Conservation (phyloP, 2,329 filamentous ascomycete species). For the Leptoxyphium fumago region DNA sequence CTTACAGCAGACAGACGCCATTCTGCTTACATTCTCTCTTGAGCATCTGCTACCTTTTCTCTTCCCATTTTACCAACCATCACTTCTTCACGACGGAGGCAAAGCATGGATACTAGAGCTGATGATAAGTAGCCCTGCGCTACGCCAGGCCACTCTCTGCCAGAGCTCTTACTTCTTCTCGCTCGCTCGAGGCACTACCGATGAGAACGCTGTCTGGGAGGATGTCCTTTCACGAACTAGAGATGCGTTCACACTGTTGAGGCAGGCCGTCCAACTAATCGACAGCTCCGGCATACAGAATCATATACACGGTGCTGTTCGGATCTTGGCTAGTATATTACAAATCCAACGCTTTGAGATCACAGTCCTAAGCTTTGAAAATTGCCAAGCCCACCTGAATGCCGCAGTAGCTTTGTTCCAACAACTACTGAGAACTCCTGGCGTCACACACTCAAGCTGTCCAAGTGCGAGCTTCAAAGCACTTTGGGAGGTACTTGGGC, state of each 20-base stretch:
- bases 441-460: too few species aligned
- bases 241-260: not conserved
- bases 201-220: not conserved
- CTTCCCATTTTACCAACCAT: constrained; percentile 48
- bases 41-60: constrained; percentile 49
- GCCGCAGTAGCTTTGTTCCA: constrained; percentile 37
- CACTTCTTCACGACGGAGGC: constrained; percentile 37
- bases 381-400: constrained; percentile 37
- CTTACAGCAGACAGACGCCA: not conserved
- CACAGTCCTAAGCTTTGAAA: constrained; percentile 30
- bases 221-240: not conserved
- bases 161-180: constrained; percentile 41
- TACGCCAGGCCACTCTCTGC: constrained; percentile 43
- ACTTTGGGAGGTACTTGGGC: too few species aligned
- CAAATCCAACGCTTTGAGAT: constrained; percentile 42
- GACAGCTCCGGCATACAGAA: not conserved
- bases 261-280: not conserved
- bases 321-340: constrained; percentile 35
- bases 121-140: constrained; percentile 40
- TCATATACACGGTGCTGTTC: constrained; percentile 1
- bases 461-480: too few species aligned
- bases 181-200: not conserved
- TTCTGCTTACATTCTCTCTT: constrained; percentile 40
- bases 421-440: constrained; percentile 15
- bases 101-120: constrained; percentile 46